Evolutionary conservation across 345 rosid genomes (phyloP).

Genomic region (Erucastrum elatum): DNA sequence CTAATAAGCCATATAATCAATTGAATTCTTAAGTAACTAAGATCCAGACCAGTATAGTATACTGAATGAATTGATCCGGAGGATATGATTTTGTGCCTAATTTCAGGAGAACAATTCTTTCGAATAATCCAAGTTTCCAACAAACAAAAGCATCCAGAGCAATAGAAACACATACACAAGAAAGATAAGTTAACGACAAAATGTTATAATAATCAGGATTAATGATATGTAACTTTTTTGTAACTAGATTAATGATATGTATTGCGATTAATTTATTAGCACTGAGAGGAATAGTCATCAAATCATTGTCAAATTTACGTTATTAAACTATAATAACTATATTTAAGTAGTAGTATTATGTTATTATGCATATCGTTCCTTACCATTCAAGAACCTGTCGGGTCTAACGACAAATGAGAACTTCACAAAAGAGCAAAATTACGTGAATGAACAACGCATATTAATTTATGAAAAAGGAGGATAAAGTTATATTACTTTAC

Average conservation of each 20-base stretch:
- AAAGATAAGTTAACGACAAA: slow-evolving; percentile 9
- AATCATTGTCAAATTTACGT: slow-evolving; percentile 8
- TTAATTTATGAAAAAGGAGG: neutral
- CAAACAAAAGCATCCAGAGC: slow-evolving; percentile 33
- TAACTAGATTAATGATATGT: neutral
- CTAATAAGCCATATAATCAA: neutral
- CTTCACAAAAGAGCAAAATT: slow-evolving; percentile 22
- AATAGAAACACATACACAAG: slow-evolving; percentile 9
- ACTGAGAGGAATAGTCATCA: slow-evolving; percentile 16
- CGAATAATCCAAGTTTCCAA: slow-evolving; percentile 12
- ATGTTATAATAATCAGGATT: slow-evolving; percentile 11
- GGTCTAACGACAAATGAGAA: slow-evolving; percentile 25
- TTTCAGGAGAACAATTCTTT: slow-evolving; percentile 2
- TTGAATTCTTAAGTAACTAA: neutral
- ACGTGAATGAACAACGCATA: slow-evolving; percentile 8
- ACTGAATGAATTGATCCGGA: neutral
- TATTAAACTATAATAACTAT: neutral
- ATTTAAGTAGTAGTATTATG: neutral
- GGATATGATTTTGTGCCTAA: slow-evolving; percentile 16
- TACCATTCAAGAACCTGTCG: slow-evolving; percentile 11
- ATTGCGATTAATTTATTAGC: slow-evolving; percentile 7
- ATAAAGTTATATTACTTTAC: slow-evolving; percentile 11
- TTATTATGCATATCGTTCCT: slow-evolving; percentile 18
- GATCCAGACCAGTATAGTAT: neutral
- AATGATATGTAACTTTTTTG: neutral